Evolutionary conservation across 352 stramenopile genomes (phyloP).

Genomic region (Blastocystis sp.): DNA sequence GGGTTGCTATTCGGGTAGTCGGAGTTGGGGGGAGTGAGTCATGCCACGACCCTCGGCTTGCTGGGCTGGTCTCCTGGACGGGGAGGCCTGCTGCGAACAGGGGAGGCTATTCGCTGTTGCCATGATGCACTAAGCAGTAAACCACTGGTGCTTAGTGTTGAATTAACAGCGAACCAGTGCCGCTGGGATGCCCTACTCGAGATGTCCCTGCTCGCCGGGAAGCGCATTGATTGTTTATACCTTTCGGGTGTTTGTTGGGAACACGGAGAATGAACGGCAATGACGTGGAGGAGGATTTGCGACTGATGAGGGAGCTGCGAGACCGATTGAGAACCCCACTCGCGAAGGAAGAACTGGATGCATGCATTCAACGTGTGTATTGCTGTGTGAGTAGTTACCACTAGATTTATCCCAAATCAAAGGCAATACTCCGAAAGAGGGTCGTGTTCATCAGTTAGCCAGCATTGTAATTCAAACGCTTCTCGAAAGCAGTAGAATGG

Average conservation of each 20-base stretch:
- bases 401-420: no score
- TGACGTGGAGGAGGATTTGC: no score
- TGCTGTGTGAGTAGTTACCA: no score
- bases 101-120: neutral
- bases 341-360: no score
- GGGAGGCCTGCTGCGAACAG: slow-evolving; percentile 5
- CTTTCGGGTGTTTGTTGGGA: neutral
- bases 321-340: no score
- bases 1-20: neutral
- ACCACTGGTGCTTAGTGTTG: slow-evolving; percentile 55
- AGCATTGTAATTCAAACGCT: no score
- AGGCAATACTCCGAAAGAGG: no score
- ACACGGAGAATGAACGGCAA: no score
- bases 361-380: no score
- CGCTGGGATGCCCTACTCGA: neutral
- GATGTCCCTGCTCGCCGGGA: neutral
- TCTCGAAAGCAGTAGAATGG: no score
- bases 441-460: no score
- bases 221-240: neutral
- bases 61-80: neutral
- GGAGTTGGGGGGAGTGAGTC: neutral
- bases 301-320: no score
- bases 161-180: neutral
- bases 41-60: neutral
- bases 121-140: slow-evolving; percentile 59